Conservation (phyloP, 805 yeast species). For the Cyberlindnera americana region DNA sequence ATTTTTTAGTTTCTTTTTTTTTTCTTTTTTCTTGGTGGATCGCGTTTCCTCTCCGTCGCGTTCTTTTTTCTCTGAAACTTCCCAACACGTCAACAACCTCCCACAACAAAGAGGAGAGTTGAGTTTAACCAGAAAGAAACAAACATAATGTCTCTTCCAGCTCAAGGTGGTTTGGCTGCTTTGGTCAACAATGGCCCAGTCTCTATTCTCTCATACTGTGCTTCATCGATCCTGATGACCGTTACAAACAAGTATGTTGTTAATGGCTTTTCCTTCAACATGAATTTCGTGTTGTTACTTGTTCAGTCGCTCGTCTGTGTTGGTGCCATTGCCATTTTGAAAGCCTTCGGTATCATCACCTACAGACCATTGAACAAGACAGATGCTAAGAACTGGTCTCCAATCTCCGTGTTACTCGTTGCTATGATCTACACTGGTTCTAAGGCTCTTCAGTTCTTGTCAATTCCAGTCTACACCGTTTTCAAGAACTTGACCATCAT, state of each 20-base stretch:
- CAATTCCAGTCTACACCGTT: conserved; percentile 95
- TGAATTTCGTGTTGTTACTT: conserved; percentile 87
- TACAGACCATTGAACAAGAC: conserved; percentile 81
- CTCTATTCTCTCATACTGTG: conserved; percentile 82
- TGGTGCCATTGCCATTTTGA: conserved; percentile 65
- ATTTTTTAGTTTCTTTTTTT: neutral
- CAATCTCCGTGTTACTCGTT: conserved; percentile 85
- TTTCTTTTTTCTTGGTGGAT: too few species aligned
- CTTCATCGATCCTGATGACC: conserved; percentile 94
- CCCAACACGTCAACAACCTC: neutral
- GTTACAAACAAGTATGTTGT: conserved; percentile 95
- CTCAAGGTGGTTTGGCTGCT: conserved; percentile 26
- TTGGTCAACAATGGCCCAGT: conserved; percentile 49
- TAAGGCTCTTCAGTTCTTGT: conserved; percentile 85
- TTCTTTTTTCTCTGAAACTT: too few species aligned
- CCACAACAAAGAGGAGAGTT: neutral
- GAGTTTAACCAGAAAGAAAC: neutral
- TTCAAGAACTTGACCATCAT: conserved; percentile 97
- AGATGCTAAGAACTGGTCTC: conserved; percentile 95
- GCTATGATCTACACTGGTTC: conserved; percentile 95
- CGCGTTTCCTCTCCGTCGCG: too few species aligned
- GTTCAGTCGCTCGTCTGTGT: conserved; percentile 87
- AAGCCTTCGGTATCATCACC: conserved; percentile 69
- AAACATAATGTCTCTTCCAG: conserved; percentile 18
- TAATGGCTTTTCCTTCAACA: conserved; percentile 61